Evolutionary conservation across 2,329 filamentous ascomycete species (phyloP).

Genomic region (Aspergillus sp.): DNA sequence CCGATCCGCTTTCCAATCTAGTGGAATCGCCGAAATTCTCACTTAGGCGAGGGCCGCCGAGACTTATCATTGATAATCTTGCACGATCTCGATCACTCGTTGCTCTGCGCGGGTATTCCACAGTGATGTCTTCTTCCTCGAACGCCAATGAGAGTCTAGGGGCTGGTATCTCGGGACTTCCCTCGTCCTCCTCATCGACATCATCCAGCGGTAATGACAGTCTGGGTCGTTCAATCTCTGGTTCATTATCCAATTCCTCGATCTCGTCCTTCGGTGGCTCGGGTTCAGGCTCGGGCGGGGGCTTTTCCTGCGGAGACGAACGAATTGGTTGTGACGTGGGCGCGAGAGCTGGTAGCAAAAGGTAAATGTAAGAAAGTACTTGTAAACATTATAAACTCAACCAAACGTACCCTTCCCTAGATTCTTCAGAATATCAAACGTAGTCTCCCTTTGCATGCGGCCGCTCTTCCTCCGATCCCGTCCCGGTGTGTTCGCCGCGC

Average conservation of each 20-base stretch:
- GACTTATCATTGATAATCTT: constrained; percentile 38
- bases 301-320: constrained; percentile 40
- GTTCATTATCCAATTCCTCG: constrained; percentile 44
- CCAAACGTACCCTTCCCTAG: constrained; percentile 43
- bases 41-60: constrained; percentile 38
- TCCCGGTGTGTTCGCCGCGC: constrained; percentile 46
- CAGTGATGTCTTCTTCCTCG: constrained; percentile 41
- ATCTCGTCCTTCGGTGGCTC: constrained; percentile 29
- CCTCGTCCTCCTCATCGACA: constrained; percentile 37
- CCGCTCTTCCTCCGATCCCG: constrained; percentile 45
- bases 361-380: not conserved
- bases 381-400: not conserved
- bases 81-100: constrained; percentile 31
- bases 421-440: constrained; percentile 48
- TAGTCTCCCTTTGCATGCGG: constrained; percentile 47
- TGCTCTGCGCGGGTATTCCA: constrained; percentile 40
- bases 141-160: constrained; percentile 36
- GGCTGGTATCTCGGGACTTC: constrained; percentile 29
- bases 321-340: constrained; percentile 40
- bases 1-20: constrained; percentile 38
- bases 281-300: constrained; percentile 9
- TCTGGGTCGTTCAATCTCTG: constrained; percentile 36
- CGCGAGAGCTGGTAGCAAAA: constrained; percentile 39
- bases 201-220: constrained; percentile 44
- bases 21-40: constrained; percentile 47